phyloP scores from a whole-genome alignment of 768 basidiomycete species.

The Boletus reticulatus region DNA sequence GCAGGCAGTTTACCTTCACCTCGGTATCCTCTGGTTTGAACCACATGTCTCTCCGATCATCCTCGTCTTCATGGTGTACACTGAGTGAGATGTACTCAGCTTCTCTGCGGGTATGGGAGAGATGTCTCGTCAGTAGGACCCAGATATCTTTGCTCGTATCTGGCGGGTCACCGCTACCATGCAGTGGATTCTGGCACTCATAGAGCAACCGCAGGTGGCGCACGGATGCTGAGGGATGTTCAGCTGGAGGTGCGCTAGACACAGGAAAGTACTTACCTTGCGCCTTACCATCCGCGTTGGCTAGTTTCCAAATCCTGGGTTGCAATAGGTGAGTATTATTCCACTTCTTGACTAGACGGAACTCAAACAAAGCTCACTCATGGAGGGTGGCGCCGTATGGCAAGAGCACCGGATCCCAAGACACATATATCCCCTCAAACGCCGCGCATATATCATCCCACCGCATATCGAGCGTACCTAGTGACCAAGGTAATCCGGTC shows the following conservation, averaged over 20 bases:
- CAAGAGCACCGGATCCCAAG: constrained; percentile 80
- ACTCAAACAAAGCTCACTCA: constrained; percentile 46
- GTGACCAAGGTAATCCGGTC: neutral
- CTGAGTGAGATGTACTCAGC: constrained; percentile 68
- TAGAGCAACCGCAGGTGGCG: constrained; percentile 44
- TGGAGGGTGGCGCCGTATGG: constrained; percentile 52
- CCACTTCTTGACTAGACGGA: neutral
- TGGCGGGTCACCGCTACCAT: neutral
- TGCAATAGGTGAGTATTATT: neutral
- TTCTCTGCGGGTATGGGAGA: constrained; percentile 53
- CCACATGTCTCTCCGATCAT: constrained; percentile 22
- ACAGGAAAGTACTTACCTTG: constrained; percentile 33
- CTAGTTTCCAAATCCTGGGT: constrained; percentile 43
- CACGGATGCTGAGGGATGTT: constrained; percentile 33
- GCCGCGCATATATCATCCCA: constrained; percentile 75
- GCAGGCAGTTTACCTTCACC: constrained; percentile 33
- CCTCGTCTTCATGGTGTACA: constrained; percentile 42
- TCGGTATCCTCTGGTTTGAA: constrained; percentile 33
- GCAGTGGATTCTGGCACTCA: constrained; percentile 2
- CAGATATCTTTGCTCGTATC: constrained; percentile 55
- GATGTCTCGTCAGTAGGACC: constrained; percentile 80
- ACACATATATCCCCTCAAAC: constrained; percentile 82
- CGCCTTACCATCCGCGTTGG: constrained; percentile 32
- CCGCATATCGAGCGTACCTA: constrained; percentile 55
- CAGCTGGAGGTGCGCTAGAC: neutral